These are phyloP conservation scores for Tuber magnatum DNA, from an alignment of 495 filamentous ascomycete genomes.

Conservation along the genomic window DNA sequence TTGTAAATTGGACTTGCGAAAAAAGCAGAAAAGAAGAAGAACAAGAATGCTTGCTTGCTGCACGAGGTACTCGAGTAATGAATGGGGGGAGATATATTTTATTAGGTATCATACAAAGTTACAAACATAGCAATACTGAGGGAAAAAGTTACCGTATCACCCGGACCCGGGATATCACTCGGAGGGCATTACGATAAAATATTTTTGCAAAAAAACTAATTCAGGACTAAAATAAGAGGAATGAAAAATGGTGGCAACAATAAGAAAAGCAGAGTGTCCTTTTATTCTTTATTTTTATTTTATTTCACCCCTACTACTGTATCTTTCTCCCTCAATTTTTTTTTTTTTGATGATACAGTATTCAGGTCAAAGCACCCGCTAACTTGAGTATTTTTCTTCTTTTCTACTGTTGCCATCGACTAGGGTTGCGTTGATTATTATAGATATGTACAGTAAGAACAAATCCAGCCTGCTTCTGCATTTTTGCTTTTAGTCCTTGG, in stretches of 20 bases:
- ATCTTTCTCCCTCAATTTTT: no score
- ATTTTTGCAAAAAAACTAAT: background rate
- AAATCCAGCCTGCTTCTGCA: background rate
- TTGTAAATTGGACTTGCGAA: background rate
- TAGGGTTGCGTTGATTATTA: background rate
- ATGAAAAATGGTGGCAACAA: background rate
- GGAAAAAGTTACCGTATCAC: background rate
- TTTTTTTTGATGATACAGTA: background rate
- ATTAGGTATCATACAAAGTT: background rate
- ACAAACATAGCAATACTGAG: background rate
- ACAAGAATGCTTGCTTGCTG: background rate
- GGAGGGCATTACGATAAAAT: background rate
- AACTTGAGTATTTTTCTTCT: background rate
- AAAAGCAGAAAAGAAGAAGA: background rate
- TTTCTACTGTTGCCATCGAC: background rate
- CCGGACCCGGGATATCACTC: background rate
- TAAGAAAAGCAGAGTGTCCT: background rate
- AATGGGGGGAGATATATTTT: background rate
- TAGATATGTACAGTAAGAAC: background rate
- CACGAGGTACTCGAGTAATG: background rate
- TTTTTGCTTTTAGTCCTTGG: background rate
- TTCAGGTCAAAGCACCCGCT: background rate
- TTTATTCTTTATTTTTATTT: background rate
- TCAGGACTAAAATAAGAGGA: background rate
- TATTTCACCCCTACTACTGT: no score